phyloP scores from a whole-genome alignment of 768 basidiomycete species.

The Mrakia gelida region DNA sequence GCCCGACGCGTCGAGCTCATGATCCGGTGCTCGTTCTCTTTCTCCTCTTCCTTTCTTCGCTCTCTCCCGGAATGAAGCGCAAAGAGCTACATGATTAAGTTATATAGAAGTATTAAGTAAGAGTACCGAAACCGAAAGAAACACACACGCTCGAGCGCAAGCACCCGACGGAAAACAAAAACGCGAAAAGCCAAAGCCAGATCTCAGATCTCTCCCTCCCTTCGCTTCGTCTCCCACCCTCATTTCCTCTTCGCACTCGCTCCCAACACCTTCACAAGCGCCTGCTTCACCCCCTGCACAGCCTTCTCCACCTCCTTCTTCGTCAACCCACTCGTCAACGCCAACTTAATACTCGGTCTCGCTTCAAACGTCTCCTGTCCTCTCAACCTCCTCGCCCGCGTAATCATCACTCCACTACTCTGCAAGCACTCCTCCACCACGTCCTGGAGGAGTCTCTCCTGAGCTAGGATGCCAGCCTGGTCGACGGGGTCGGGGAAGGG shows the following conservation, averaged over 20 bases:
- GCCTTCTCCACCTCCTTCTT: slow-evolving; percentile 93
- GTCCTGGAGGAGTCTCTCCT: slow-evolving; percentile 81
- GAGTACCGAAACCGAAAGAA: too few relatives aligned
- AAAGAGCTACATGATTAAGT: too few relatives aligned
- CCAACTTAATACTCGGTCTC: slow-evolving; percentile 79
- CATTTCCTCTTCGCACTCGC: background rate
- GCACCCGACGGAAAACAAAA: too few relatives aligned
- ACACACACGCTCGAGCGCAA: too few relatives aligned
- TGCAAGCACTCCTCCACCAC: slow-evolving; percentile 79
- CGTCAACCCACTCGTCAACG: slow-evolving; percentile 68
- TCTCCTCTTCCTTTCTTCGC: too few relatives aligned
- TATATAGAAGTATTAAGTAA: too few relatives aligned
- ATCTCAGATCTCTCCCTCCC: too few relatives aligned
- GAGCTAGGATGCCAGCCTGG: slow-evolving; percentile 52
- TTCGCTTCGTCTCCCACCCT: too few relatives aligned
- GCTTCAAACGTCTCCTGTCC: slow-evolving; percentile 80
- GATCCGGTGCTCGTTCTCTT: too few relatives aligned
- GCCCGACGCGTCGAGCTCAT: too few relatives aligned
- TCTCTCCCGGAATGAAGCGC: too few relatives aligned
- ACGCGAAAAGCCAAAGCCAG: too few relatives aligned
- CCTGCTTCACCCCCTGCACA: slow-evolving; percentile 64
- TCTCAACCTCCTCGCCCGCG: slow-evolving; percentile 71
- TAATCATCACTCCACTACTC: slow-evolving; percentile 74
- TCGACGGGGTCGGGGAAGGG: slow-evolving; percentile 50
- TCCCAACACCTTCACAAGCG: slow-evolving; percentile 64